Evolutionary conservation across 495 filamentous ascomycete genomes (phyloP).

Genomic region (Immersiella caudata): DNA sequence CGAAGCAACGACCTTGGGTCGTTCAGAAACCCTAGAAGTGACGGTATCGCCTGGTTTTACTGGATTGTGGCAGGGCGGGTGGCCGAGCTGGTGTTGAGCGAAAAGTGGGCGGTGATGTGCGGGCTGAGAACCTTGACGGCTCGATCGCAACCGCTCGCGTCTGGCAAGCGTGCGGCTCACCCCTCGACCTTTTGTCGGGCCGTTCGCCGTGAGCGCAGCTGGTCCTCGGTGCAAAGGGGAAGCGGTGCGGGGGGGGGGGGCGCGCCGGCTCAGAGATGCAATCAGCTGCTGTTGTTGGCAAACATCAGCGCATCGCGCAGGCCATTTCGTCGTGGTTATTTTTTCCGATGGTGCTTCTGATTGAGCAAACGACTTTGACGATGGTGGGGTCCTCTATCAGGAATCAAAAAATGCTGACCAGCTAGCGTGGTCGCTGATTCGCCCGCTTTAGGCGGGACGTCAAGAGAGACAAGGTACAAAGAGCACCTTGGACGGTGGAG

Average conservation of each 20-base stretch:
- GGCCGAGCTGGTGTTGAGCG: conserved; percentile 14
- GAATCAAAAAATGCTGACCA: not conserved
- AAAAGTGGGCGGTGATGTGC: conserved; percentile 9
- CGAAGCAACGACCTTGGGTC: not conserved
- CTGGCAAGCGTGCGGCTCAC: not conserved
- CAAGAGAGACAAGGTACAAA: not conserved
- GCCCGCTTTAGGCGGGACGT: not conserved
- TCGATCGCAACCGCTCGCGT: not conserved
- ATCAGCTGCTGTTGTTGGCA: not conserved
- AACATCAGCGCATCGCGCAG: not conserved
- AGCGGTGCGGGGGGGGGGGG: not conserved
- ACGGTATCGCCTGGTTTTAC: not conserved
- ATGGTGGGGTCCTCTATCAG: not conserved
- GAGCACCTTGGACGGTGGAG: not conserved
- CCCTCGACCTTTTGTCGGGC: not conserved
- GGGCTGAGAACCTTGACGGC: conserved; percentile 32
- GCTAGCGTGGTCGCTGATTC: not conserved
- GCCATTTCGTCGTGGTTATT: not conserved
- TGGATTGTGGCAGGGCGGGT: not conserved
- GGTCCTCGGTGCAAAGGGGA: not conserved
- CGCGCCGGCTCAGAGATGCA: too few species aligned
- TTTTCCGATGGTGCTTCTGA: not conserved
- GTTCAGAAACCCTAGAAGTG: not conserved
- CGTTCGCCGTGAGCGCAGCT: not conserved
- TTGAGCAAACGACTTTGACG: not conserved